Percentiles rank a stretch among this genome's conserved stretches.
Evolutionary conservation across 2,329 filamentous ascomycete genomes (phyloP).

Genomic region (Cytospora piceae): DNA sequence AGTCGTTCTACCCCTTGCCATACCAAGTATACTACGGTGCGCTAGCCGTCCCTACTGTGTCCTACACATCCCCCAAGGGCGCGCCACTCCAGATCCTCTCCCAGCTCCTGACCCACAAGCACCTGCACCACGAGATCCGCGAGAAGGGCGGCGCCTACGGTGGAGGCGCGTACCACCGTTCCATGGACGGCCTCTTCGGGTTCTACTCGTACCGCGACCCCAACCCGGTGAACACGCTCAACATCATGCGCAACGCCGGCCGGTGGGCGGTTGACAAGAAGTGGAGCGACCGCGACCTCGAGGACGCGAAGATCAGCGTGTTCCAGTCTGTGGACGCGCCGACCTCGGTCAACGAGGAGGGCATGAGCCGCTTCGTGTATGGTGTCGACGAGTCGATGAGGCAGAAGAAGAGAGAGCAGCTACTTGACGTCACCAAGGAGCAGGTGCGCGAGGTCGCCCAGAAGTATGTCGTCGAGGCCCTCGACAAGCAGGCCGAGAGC

Average conservation of each 20-base stretch:
- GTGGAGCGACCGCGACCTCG: constrained; percentile 84
- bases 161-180: constrained; percentile 81
- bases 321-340: constrained; percentile 94
- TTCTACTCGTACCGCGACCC: constrained; percentile 98
- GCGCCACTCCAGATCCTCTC: constrained; percentile 86
- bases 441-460: constrained; percentile 83
- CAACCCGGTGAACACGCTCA: constrained; percentile 81
- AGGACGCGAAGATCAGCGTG: constrained; percentile 93
- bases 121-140: constrained; percentile 94
- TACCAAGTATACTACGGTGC: constrained; percentile 98
- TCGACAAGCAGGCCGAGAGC: constrained; percentile 63
- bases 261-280: constrained; percentile 78
- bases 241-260: constrained; percentile 82
- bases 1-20: constrained; percentile 89
- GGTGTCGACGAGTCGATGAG: constrained; percentile 89
- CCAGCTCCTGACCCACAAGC: constrained; percentile 92
- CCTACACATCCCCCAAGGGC: constrained; percentile 75
- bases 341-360: constrained; percentile 82
- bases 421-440: constrained; percentile 82
- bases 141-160: constrained; percentile 98
- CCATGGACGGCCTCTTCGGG: constrained; percentile 83
- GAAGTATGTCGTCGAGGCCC: constrained; percentile 73
- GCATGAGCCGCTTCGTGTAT: constrained; percentile 81
- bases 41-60: constrained; percentile 78
- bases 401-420: constrained; percentile 77